Conservation (phyloP, 768 basidiomycete genomes). For the Leccinum subtestaceum region DNA sequence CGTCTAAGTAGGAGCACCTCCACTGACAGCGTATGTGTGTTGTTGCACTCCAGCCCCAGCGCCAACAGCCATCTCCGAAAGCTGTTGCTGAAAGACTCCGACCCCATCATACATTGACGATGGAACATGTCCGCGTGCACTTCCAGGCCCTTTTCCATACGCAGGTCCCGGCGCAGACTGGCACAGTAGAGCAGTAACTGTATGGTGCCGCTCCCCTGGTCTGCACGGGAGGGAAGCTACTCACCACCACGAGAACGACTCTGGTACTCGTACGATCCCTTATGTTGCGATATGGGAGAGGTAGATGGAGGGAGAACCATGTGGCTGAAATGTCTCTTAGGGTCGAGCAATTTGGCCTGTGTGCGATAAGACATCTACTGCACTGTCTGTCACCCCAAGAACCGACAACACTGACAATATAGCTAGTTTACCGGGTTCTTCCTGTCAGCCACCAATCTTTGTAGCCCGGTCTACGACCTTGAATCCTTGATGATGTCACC, state of each 20-base stretch:
- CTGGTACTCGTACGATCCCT: slow-evolving; percentile 21
- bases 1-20: slow-evolving; percentile 14
- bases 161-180: slow-evolving; percentile 16
- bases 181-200: slow-evolving; percentile 9
- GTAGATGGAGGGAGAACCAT: background rate
- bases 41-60: slow-evolving; percentile 20
- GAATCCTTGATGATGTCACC: slow-evolving; percentile 70
- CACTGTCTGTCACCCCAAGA: slow-evolving; percentile 62
- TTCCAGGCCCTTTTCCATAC: slow-evolving; percentile 22
- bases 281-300: slow-evolving; percentile 10
- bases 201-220: slow-evolving; percentile 12
- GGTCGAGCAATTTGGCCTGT: slow-evolving; percentile 12
- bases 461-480: slow-evolving; percentile 90
- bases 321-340: slow-evolving; percentile 16
- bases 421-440: slow-evolving; percentile 82
- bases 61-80: slow-evolving; percentile 31
- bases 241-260: slow-evolving; percentile 6
- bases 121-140: slow-evolving; percentile 18
- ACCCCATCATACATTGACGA: slow-evolving; percentile 20
- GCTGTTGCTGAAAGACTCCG: slow-evolving; percentile 24
- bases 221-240: slow-evolving; percentile 4
- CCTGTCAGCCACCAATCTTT: slow-evolving; percentile 95
- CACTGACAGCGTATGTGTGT: slow-evolving; percentile 20
- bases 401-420: slow-evolving; percentile 74
- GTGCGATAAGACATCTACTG: slow-evolving; percentile 8